A percentile compares a stretch with the other conserved stretches of the same genome.
phyloP scores from a whole-genome alignment of 352 stramenopile species.

The Peronospora tabacina region DNA sequence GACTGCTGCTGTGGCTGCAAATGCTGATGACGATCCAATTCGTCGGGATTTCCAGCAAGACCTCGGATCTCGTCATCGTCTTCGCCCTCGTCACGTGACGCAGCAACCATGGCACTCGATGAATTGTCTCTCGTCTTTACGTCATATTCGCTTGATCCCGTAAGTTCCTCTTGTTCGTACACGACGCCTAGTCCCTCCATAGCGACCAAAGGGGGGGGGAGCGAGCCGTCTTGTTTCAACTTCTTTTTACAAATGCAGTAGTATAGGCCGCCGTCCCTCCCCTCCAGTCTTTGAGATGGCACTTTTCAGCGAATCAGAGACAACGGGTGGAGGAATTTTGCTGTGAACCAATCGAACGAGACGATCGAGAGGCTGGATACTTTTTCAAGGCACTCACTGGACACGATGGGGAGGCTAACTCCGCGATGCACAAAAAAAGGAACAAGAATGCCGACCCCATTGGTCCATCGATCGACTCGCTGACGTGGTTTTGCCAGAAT shows the following conservation, averaged over 20 bases:
- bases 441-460: no score
- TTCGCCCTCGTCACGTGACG: conserved; percentile 20
- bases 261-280: no score
- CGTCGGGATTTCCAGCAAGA: conserved; percentile 53
- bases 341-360: conserved; percentile 1
- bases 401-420: no score
- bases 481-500: no score
- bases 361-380: no score
- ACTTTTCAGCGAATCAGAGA: conserved; percentile 9
- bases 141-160: conserved; percentile 26
- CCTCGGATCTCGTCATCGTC: conserved; percentile 68
- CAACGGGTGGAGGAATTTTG: background rate
- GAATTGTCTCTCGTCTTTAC: conserved; percentile 7
- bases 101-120: background rate
- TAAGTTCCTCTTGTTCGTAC: conserved; percentile 65
- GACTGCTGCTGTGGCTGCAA: conserved; percentile 21
- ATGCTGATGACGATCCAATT: conserved; percentile 25
- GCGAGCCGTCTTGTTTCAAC: no score
- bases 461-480: no score
- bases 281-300: conserved; percentile 14
- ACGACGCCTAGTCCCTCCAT: conserved; percentile 72
- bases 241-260: conserved; percentile 19
- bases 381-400: no score
- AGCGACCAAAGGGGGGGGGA: no score
- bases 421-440: no score